Conservation (phyloP, 192 early-diverging fungal genomes). For the Mortierella alpina region DNA sequence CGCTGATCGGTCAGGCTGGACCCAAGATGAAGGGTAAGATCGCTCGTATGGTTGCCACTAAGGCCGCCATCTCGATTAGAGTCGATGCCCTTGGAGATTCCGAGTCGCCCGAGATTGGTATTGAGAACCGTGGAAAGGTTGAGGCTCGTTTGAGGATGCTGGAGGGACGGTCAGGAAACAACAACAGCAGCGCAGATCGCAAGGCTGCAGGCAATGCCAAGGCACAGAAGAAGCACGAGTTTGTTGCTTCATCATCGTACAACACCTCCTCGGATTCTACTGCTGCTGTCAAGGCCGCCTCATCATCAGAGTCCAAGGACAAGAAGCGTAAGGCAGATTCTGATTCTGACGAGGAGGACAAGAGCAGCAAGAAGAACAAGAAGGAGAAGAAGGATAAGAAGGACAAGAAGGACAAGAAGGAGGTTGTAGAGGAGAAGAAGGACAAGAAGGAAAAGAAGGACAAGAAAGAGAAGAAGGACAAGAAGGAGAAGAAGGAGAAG, state of each 20-base stretch:
- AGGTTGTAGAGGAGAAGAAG: conserved; percentile 29
- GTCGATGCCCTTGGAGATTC: conserved; percentile 94
- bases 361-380: conserved; percentile 51
- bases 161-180: conserved; percentile 75
- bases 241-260: conserved; percentile 61
- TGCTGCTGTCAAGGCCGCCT: conserved; percentile 25
- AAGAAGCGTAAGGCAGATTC: conserved; percentile 60
- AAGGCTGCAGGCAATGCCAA: conserved; percentile 76
- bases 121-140: conserved; percentile 87
- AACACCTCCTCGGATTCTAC: conserved; percentile 53
- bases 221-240: conserved; percentile 73
- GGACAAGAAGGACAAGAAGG: conserved; percentile 58
- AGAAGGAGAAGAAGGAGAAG: conserved; percentile 60
- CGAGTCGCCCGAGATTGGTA: conserved; percentile 83
- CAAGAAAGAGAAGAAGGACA: conserved; percentile 52
- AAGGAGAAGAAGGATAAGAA: conserved; percentile 41
- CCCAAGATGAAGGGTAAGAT: conserved; percentile 99
- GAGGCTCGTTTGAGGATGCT: conserved; percentile 91
- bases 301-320: conserved; percentile 17
- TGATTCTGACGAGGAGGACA: conserved; percentile 14
- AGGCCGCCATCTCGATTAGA: conserved; percentile 89
- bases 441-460: conserved; percentile 59
- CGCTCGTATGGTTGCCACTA: conserved; percentile 92
- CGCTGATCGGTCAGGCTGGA: conserved; percentile 95
- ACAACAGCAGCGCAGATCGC: conserved; percentile 67